Evolutionary conservation across 2,329 filamentous ascomycete genomes (phyloP).

Genomic region (Zymoseptoria pseudotritici): DNA sequence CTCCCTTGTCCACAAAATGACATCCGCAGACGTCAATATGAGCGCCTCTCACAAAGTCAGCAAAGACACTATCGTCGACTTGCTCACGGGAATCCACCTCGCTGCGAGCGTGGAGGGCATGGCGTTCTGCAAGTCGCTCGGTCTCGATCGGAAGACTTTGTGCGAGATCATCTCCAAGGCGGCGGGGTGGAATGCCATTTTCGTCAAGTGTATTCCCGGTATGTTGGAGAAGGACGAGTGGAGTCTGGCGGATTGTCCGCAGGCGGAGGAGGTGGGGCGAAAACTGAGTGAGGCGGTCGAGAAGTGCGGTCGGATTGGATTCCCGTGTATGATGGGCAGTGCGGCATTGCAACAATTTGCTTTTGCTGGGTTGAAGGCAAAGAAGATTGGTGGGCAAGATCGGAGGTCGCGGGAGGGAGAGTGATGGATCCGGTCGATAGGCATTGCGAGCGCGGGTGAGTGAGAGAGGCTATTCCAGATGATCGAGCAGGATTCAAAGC

Average conservation of each 20-base stretch:
- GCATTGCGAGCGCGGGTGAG: background rate
- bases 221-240: conserved; percentile 31
- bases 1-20: conserved; percentile 28
- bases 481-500: background rate
- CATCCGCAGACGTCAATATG: conserved; percentile 33
- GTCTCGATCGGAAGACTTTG: conserved; percentile 40
- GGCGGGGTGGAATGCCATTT: conserved; percentile 41
- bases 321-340: conserved; percentile 30
- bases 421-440: background rate
- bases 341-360: conserved; percentile 30
- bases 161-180: conserved; percentile 42
- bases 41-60: conserved; percentile 26
- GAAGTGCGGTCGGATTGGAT: conserved; percentile 27
- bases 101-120: conserved; percentile 43
- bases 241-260: conserved; percentile 30
- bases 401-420: conserved; percentile 1
- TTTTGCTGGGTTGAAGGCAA: conserved; percentile 23
- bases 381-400: conserved; percentile 16
- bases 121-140: conserved; percentile 40
- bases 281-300: conserved; percentile 38
- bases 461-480: background rate
- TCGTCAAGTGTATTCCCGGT: conserved; percentile 31
- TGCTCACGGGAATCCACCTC: conserved; percentile 43
- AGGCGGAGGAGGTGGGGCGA: conserved; percentile 31
- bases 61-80: conserved; percentile 32